Evolutionary conservation across 2,329 filamentous ascomycete species (phyloP), one percentile per base, ranked within the genome.

Genomic region (Cercospora citrullina): DNA sequence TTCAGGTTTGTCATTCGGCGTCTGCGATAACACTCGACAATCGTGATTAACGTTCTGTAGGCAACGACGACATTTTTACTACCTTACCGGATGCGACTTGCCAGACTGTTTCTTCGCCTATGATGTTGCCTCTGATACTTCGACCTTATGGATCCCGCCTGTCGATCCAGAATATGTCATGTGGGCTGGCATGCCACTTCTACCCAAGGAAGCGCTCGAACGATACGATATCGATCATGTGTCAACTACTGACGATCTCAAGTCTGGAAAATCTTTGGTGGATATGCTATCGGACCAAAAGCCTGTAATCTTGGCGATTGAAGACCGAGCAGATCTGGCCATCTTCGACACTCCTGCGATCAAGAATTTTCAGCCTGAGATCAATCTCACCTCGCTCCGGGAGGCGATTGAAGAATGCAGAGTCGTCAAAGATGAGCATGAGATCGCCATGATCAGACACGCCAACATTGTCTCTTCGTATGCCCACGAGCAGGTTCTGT

Each of bases 181-280:
- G 79, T 99, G 95, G 95, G 91, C 91, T 21, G 95, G 95, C n/a
- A 86, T 99, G 39, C 95, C 95, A 0, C 82, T 96, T 68, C 91
- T 89, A 39, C 82, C 86, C 36, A 85, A 91, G 53, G 91, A 97
- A 77, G 94, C 94, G 5, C 82, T 91, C 67, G 81, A 87, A 59
- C 79, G 72, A 68, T 82, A 81, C 73, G 81, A 84, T 62, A 77
- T 84, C 55, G 94, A 98, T 78, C 84, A 87, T 8, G 77, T 77
- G 6, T 70, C 73, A 10, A 76, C 76, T 3, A 77, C 72, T 10
- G 87, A 87, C 63, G 90, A 95, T 55, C 84, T 96, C 73, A 94
- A 95, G 78, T 82, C 87, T n/a, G 85, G 86, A n/a, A 84, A 94
- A 21, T 85, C 87, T 16, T 79, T 85, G 53, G 76, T 86, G 2